Percentiles rank a stretch among this genome's conserved stretches.
These are phyloP conservation scores for Neofusicoccum laricinum DNA, from an alignment of 2,329 filamentous ascomycete species.

Conservation along the genomic window DNA sequence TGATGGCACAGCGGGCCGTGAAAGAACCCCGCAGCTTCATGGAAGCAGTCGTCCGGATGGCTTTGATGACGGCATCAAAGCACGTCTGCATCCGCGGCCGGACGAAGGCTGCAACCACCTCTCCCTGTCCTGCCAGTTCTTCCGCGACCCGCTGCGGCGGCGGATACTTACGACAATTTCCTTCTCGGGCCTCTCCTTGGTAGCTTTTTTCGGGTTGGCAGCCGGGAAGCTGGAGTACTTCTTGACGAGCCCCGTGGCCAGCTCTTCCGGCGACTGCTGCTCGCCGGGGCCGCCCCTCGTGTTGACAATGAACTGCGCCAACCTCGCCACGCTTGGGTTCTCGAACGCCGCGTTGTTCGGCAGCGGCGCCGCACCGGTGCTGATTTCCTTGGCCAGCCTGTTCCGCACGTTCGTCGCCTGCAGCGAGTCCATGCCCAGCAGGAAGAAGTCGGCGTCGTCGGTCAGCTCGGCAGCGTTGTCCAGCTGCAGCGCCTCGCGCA, in stretches of 20 bases:
- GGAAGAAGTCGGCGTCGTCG: slow-evolving; percentile 58
- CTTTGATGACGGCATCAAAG: no score
- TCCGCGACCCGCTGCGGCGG: no score
- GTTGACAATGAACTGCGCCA: slow-evolving; percentile 43
- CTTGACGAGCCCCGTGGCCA: slow-evolving; percentile 44
- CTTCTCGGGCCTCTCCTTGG: background rate
- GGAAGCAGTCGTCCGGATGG: no score
- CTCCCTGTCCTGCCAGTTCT: no score
- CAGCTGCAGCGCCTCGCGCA: background rate
- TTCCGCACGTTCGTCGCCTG: slow-evolving; percentile 57
- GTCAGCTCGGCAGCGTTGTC: slow-evolving; percentile 52
- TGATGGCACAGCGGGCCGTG: no score
- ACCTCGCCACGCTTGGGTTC: slow-evolving; percentile 44
- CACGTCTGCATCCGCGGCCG: no score
- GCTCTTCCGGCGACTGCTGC: slow-evolving; percentile 35
- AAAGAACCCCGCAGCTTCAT: no score
- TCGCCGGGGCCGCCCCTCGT: slow-evolving; percentile 35
- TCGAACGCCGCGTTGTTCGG: slow-evolving; percentile 58
- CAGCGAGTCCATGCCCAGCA: slow-evolving; percentile 56
- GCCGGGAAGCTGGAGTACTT: slow-evolving; percentile 37
- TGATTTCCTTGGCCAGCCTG: slow-evolving; percentile 49
- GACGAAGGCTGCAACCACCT: no score
- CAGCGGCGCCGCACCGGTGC: slow-evolving; percentile 44
- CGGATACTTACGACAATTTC: slow-evolving; percentile 17
- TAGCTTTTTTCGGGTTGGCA: background rate